phyloP scores from a whole-genome alignment of 192 early-diverging fungal genomes.

The Backusella mclennaniae region DNA sequence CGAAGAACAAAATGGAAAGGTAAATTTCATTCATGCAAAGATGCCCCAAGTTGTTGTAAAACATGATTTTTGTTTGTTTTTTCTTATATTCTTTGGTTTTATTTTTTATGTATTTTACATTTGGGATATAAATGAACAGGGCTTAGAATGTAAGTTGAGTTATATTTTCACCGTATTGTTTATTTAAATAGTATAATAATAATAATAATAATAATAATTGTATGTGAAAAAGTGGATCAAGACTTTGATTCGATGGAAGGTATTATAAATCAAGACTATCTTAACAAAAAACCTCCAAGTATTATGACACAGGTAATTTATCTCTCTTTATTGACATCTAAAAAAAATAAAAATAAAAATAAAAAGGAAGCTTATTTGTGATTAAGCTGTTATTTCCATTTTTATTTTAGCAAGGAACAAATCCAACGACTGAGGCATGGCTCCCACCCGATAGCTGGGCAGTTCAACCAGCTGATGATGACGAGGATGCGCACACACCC shows the following conservation, averaged over 20 bases:
- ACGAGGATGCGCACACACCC: not conserved
- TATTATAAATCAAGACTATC: conserved; percentile 39
- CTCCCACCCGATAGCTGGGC: conserved; percentile 74
- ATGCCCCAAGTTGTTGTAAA: too few relatives aligned
- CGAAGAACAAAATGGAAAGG: not conserved
- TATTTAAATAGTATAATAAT: not conserved
- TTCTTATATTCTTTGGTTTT: too few relatives aligned
- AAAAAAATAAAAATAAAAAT: too few relatives aligned
- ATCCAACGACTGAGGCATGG: conserved; percentile 48
- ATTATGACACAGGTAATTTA: not conserved
- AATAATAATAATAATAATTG: not conserved
- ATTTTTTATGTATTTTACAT: not conserved
- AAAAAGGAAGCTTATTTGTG: not conserved
- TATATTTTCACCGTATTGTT: not conserved
- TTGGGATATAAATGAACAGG: not conserved
- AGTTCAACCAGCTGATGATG: conserved; percentile 46
- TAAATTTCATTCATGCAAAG: not conserved
- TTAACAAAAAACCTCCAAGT: conserved; percentile 12
- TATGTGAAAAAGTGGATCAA: conserved; percentile 33
- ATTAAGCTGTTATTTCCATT: not conserved
- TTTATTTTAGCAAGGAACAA: not conserved
- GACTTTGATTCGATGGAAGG: conserved; percentile 45
- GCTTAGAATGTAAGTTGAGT: conserved; percentile 6
- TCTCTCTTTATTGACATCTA: not conserved
- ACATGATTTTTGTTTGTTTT: not conserved